A percentile compares a stretch with the other conserved stretches of the same genome.
phyloP scores from a whole-genome alignment of 345 rosid genomes.

The Raphanus sativus region DNA sequence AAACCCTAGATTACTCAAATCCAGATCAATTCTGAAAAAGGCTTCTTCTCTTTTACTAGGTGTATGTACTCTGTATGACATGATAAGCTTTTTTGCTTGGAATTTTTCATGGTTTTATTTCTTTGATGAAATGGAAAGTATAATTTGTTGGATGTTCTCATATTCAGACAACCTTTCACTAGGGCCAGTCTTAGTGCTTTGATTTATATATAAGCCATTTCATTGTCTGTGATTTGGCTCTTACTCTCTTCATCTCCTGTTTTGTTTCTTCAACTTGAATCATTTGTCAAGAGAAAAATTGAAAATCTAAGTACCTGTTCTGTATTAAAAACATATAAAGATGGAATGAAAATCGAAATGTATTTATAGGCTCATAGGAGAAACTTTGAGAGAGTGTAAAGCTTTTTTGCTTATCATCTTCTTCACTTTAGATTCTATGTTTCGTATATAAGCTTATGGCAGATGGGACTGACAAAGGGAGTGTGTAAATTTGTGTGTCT shows the following conservation, averaged over 20 bases:
- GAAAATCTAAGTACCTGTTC: neutral
- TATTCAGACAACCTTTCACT: neutral
- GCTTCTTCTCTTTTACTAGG: neutral
- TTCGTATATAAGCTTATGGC: neutral
- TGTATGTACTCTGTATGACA: neutral
- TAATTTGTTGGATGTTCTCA: neutral
- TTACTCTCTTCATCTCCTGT: too few species aligned
- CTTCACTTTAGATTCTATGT: neutral
- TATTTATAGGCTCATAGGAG: neutral
- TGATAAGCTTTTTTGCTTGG: neutral
- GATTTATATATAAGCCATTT: neutral
- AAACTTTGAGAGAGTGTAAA: neutral
- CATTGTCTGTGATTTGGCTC: neutral
- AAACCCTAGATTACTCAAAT: constrained; percentile 10
- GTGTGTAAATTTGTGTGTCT: constrained; percentile 15
- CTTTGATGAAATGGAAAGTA: neutral
- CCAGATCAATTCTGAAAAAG: neutral
- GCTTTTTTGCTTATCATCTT: neutral
- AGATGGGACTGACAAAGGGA: constrained; percentile 8
- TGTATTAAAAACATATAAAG: neutral
- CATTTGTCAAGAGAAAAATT: neutral
- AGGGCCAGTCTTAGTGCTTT: neutral
- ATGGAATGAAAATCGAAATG: neutral
- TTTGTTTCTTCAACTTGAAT: neutral
- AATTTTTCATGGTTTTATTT: neutral